Evolutionary conservation across 768 basidiomycete species (phyloP), one percentile per base, ranked within the genome.

Genomic region (Kwoniella sp.): DNA sequence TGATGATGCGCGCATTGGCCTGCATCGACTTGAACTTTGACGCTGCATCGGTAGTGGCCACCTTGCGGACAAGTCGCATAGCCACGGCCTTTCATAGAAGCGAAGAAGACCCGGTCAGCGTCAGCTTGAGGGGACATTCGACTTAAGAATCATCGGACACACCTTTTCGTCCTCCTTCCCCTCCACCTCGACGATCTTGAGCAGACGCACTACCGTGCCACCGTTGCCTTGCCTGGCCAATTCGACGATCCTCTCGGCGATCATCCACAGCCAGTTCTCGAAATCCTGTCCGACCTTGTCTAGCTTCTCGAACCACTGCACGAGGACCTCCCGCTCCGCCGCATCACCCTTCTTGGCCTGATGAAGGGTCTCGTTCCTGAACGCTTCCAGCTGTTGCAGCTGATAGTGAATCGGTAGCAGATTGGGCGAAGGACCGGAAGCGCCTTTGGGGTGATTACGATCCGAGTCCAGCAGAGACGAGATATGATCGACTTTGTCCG

Each of bases 151-250:
- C 17, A 25, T 15, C 34, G 5, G 15, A 65, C 71, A 38, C 61
- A 87, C 91, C 81, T 95, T 96, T 77, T 98, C 88, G 68, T 98
- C 95, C 71, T 89, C 89, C 67, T 80, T 82, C 3, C 87, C 89
- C 72, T 99, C 95, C 20, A 89, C 78, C 70, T 99, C 93, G 10
- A 87, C 86, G 50, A 99, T 87, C 77, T 98, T 99, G 69, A 91
- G 76, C 48, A 98, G 75, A 67, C 87, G 87, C 28, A 99, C 90
- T 8, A 98, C 81, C n/a, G 91, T 89, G 33, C 85, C 84, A 0
- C 84, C 79, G 68, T 89, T 77, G 0, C 89, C 90, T 3, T 86
- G 88, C 38, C 80, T 77, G 0, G 88, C 85, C 32, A 98, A 77
- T 26, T 73, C 75, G 1, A 76, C 59, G 2, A 74, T 56, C 14